Base-by-base conservation (phyloP, 2,329 filamentous ascomycete genomes). In the Talaromyces sp. region DNA sequence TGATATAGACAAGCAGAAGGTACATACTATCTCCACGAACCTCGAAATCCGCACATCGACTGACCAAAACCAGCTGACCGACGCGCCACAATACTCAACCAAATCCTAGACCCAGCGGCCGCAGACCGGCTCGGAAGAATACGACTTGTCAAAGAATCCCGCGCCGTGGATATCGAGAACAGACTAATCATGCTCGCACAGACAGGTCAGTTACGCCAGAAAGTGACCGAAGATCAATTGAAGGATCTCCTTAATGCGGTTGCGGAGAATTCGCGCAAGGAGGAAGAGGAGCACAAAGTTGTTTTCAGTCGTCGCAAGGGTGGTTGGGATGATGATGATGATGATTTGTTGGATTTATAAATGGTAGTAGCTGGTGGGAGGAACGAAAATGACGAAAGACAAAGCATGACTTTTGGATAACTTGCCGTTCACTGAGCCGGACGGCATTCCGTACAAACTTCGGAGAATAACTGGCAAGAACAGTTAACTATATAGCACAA, bases 71-170 rank as follows among this genome's bases (percentile, higher is more conserved):
- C 64, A 75, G 74, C 71, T 63, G 74, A 78, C 35, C 74, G 74
- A 62, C 75, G 73, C 65, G 69, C 75, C 66, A 66, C 75, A 22
- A 90, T 97, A 71, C 89, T 99, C 68, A 87, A 86, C 71, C 95
- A 98, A 80, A 98, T 99, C 82, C 91, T 99, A 68, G 89, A 93
- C 73, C 95, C 95, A 70, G 92, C 94, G 74, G 95, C 95, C 19
- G 91, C 92, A 67, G 95, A 99, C 81, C 91, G 95, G 14, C 86
- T 99, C 1, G 92, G 92, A 65, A 92, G 95, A 70, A 98, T 99
- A 81, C 90, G 94, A 39, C 88, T 99, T 67, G 95, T 99, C 75
- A 98, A 98, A 81, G 92, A 93, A 76, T 89, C 90, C 71, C 91
- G 95, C 73, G 95, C 95, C 41, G 86, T 85, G 67, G 93, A 97